A percentile compares a stretch with the other conserved stretches of the same genome.
These are phyloP conservation scores for Spongispora temasekensis DNA, from an alignment of 1,284 basidiomycete genomes.

Conservation along the genomic window DNA sequence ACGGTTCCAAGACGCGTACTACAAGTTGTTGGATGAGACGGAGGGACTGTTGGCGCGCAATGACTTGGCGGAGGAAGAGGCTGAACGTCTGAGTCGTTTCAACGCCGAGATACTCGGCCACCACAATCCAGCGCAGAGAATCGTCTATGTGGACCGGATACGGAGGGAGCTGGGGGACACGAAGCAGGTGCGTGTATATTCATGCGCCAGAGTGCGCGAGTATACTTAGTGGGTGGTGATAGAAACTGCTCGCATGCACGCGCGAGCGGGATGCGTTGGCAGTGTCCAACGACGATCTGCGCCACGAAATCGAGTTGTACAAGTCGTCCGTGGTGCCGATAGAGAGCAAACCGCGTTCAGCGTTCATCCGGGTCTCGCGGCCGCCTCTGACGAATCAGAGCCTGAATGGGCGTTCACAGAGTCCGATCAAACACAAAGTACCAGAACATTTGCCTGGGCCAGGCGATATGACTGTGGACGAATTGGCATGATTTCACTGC, in stretches of 20 bases:
- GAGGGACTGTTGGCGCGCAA: conserved; percentile 65
- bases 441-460: conserved; percentile 35
- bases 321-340: conserved; percentile 61
- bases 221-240: not conserved
- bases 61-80: conserved; percentile 72
- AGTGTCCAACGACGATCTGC: conserved; percentile 53
- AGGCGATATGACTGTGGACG: conserved; percentile 61
- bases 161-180: conserved; percentile 67
- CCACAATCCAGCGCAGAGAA: conserved; percentile 71
- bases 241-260: conserved; percentile 54
- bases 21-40: conserved; percentile 60
- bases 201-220: not conserved
- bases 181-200: conserved; percentile 55
- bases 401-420: conserved; percentile 34
- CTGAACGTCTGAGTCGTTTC: conserved; percentile 63
- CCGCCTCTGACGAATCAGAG: conserved; percentile 52
- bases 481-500: conserved; percentile 53
- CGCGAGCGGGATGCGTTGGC: conserved; percentile 55
- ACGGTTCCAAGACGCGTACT: conserved; percentile 68
- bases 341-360: conserved; percentile 61
- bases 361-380: conserved; percentile 61
- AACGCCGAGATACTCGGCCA: conserved; percentile 79
- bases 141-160: conserved; percentile 73
- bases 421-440: conserved; percentile 19
- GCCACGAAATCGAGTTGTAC: conserved; percentile 67